Percentiles rank a stretch among this genome's conserved stretches.
Evolutionary conservation across 306 rosid species (phyloP).

Genomic region (Hippophae gyantsensis): DNA sequence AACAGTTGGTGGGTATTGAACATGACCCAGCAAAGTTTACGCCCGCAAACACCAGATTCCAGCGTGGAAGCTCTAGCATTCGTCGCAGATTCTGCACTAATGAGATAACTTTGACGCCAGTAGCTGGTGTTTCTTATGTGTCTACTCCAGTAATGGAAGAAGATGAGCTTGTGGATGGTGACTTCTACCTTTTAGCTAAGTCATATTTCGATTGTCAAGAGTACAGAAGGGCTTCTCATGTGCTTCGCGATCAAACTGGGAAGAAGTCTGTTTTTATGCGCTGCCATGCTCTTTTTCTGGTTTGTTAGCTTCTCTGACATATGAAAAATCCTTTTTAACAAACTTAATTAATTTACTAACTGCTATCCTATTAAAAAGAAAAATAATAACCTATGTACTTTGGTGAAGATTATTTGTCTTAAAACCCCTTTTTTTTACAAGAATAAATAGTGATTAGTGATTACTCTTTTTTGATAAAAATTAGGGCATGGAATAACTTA

Average conservation of each 20-base stretch:
- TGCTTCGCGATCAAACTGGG: slow-evolving; percentile 67
- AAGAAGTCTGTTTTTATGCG: slow-evolving; percentile 74
- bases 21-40: slow-evolving; percentile 89
- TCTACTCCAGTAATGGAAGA: slow-evolving; percentile 95
- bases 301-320: slow-evolving; percentile 18
- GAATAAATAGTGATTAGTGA: no score
- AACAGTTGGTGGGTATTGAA: slow-evolving; percentile 79
- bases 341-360: background rate
- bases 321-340: background rate
- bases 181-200: slow-evolving; percentile 78
- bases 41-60: slow-evolving; percentile 84
- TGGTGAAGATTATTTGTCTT: no score
- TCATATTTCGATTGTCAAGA: slow-evolving; percentile 83
- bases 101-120: slow-evolving; percentile 50
- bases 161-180: slow-evolving; percentile 68
- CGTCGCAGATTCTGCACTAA: slow-evolving; percentile 62
- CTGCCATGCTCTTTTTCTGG: slow-evolving; percentile 76
- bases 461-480: no score
- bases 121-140: slow-evolving; percentile 65
- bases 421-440: no score
- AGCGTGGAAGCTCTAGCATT: slow-evolving; percentile 95
- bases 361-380: background rate
- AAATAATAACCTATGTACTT: background rate
- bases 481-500: no score
- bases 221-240: slow-evolving; percentile 83